Base-by-base conservation (phyloP, 495 filamentous ascomycete species). In the Pseudomonodictys pantanalensis region DNA sequence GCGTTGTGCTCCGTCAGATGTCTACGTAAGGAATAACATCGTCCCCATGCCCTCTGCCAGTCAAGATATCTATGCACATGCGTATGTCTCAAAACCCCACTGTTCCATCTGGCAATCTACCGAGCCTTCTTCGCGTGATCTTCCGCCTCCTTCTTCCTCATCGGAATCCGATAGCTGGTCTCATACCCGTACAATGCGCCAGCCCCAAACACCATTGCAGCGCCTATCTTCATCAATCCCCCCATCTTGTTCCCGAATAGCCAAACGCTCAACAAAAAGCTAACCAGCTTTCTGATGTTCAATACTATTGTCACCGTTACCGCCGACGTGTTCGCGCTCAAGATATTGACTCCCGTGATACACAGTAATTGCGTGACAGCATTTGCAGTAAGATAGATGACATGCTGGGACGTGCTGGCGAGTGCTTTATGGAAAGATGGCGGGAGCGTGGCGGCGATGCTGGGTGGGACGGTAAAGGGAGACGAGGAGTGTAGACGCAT, bases 301-400 rank as follows among this genome's bases (percentile, higher is more conserved):
- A 98, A 79, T 29, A 96, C 89, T 39, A 98, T 93, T 1, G 92
- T 96, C 15, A 98, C 93, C 0, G 92, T 97, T 48, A 98, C 77
- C 0, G 93, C 95, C 15, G 92, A 91, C 2, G 89, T 87, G 43
- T 85, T 84, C 0, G 91, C 88, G 0, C 87, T 89, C 3, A 98
- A 78, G 18, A 95, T 80, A 64, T 98, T 97, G 30, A 98, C 93
- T 1, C 93, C 93, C 3, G 91, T 87, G 60, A 97, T 96, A 70
- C 93, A 98, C 18, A 88, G 78, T 68, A 96, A 93, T 73, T 98
- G 93, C 25, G 93, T 98, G 39, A 95, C 60, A 0, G 92, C 88
- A 72, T 97, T 98, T 8, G 76, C 35, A 18, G 41, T 49, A 15
- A 61, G 59, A 17, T 38, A 58, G 25, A 71, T 42, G 39, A 71